A percentile compares a stretch with the other conserved stretches of the same genome.
Evolutionary conservation across 176 grass and related monocot species (phyloP).

Genomic region (Phoenix dactylifera): DNA sequence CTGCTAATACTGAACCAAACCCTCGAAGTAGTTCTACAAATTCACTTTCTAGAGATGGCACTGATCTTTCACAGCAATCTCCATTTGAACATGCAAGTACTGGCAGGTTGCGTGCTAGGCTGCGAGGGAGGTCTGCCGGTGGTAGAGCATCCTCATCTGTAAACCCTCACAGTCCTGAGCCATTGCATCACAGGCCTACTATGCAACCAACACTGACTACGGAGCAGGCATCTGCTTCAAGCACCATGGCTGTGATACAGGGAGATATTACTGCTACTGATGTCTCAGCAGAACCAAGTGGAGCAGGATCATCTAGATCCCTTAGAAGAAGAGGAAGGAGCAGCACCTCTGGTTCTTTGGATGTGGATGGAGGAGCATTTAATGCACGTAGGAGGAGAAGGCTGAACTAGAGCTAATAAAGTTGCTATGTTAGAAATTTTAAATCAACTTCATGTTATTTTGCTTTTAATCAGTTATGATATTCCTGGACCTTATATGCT

Average conservation of each 20-base stretch:
- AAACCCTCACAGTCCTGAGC: not conserved
- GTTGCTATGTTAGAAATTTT: too few species aligned
- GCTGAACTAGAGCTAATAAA: not conserved
- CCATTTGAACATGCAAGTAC: not conserved
- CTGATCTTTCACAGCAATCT: not conserved
- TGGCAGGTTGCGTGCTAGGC: not conserved
- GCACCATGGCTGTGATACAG: conserved; percentile 29
- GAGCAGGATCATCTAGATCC: not conserved
- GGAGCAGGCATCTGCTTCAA: conserved; percentile 39
- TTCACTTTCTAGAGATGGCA: not conserved
- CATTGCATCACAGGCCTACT: not conserved
- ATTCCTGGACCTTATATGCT: too few species aligned
- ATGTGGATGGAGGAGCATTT: not conserved
- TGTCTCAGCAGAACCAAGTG: conserved; percentile 22
- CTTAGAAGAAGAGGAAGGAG: conserved; percentile 25
- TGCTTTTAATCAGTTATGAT: too few species aligned
- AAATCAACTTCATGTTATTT: too few species aligned
- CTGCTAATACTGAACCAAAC: not conserved
- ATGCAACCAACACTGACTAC: conserved; percentile 9
- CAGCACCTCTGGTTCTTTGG: conserved; percentile 8
- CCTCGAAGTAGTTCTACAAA: not conserved
- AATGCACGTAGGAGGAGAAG: conserved; percentile 1
- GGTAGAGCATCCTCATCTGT: not conserved
- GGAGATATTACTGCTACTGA: conserved; percentile 7
- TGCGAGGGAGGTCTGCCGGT: not conserved